Conservation (phyloP, 1,284 basidiomycete species). For the Moesziomyces globuligerus region DNA sequence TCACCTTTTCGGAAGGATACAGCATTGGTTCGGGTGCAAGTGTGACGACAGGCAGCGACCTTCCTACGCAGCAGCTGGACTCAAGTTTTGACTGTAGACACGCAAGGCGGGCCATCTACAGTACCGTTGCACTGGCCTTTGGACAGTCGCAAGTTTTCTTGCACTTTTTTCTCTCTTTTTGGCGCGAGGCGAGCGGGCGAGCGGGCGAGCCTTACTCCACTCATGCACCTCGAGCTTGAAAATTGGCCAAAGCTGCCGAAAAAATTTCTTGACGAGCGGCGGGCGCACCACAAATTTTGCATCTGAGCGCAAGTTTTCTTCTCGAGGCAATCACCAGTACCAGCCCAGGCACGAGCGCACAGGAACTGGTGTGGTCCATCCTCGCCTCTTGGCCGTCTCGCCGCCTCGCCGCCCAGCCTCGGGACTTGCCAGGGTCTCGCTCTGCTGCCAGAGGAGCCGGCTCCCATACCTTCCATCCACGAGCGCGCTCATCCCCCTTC, state of each 20-base stretch:
- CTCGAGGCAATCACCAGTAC: neutral
- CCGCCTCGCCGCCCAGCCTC: too few species aligned
- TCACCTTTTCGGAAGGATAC: too few species aligned
- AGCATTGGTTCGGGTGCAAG: too few species aligned
- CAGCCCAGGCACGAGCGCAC: neutral
- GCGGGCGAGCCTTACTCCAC: constrained; percentile 17
- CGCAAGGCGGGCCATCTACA: too few species aligned
- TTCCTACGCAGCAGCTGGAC: too few species aligned
- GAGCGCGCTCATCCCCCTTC: constrained; percentile 1
- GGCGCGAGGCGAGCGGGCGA: neutral
- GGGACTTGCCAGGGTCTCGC: too few species aligned
- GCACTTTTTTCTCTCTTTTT: neutral
- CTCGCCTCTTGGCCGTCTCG: too few species aligned
- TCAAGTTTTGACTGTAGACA: too few species aligned
- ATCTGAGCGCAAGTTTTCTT: constrained; percentile 12
- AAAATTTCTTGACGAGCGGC: neutral
- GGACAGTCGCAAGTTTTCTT: neutral
- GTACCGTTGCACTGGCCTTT: too few species aligned
- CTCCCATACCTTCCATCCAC: neutral
- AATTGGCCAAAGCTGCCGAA: constrained; percentile 7
- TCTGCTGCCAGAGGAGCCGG: too few species aligned
- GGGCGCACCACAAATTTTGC: neutral
- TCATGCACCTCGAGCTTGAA: constrained; percentile 24
- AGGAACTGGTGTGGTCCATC: too few species aligned
- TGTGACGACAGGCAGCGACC: too few species aligned